phyloP scores from a whole-genome alignment of 2,329 filamentous ascomycete genomes.

The Alternaria brassicae region DNA sequence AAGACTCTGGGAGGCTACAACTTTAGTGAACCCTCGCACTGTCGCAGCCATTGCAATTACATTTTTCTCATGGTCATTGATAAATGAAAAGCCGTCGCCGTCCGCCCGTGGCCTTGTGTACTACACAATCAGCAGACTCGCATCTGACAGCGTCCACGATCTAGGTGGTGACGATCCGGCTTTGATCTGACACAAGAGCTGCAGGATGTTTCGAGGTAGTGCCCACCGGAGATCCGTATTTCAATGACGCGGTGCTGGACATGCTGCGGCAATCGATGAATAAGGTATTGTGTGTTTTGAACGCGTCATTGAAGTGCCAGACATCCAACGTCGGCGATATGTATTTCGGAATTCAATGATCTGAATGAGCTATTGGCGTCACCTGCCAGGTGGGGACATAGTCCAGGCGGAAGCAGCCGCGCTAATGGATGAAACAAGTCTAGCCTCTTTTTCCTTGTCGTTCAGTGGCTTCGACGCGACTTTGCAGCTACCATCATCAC shows the following conservation, averaged over 20 bases:
- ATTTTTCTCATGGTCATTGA: background rate
- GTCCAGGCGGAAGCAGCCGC: conserved; percentile 8
- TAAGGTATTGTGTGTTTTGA: background rate
- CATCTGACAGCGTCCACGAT: conserved; percentile 9
- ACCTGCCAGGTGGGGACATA: background rate
- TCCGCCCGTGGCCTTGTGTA: background rate
- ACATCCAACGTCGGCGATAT: conserved; percentile 10
- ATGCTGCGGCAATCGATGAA: conserved; percentile 7
- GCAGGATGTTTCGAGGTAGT: background rate
- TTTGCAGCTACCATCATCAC: conserved; percentile 4
- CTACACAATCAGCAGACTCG: conserved; percentile 1
- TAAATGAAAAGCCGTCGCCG: conserved; percentile 11
- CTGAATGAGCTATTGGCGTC: background rate
- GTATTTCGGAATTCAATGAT: background rate
- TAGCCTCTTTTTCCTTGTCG: conserved; percentile 14
- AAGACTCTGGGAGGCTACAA: background rate
- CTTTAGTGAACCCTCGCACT: background rate
- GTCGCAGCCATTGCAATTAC: background rate
- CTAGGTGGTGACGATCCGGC: background rate
- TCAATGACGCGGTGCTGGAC: background rate
- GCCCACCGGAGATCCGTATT: background rate
- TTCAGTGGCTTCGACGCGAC: conserved; percentile 1
- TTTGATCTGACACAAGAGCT: conserved; percentile 4
- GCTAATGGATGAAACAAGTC: conserved; percentile 14
- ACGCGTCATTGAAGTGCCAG: conserved; percentile 8